Percentiles rank a stretch among this genome's conserved stretches.
Conservation (phyloP, 2,329 filamentous ascomycete genomes). For the Calonectria pauciramosa region DNA sequence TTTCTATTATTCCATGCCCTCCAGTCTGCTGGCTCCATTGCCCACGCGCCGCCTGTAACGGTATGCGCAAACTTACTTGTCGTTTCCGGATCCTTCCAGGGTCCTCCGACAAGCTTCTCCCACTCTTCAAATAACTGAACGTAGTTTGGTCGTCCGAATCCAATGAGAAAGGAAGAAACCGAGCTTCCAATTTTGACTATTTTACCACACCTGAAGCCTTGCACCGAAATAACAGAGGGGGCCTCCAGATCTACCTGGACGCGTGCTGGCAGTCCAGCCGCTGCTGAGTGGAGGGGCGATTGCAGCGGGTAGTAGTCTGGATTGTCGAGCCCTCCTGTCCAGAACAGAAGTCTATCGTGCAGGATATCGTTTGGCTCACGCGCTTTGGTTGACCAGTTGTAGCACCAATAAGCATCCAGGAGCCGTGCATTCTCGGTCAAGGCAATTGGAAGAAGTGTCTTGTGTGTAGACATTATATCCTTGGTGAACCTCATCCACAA, state of each 20-base stretch:
- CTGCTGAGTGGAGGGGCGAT: constrained; percentile 10
- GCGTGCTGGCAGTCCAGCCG: constrained; percentile 18
- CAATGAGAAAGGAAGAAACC: constrained; percentile 4
- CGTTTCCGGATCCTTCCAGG: constrained; percentile 19
- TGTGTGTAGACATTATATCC: constrained; percentile 23
- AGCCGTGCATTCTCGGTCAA: constrained; percentile 13
- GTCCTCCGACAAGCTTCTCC: constrained; percentile 22
- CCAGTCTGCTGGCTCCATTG: constrained; percentile 16
- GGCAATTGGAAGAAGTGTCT: constrained; percentile 21
- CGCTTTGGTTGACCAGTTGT: constrained; percentile 14
- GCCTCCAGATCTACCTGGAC: constrained; percentile 8
- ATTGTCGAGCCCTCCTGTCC: constrained; percentile 27
- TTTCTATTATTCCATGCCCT: constrained; percentile 25
- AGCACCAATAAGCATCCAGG: constrained; percentile 16
- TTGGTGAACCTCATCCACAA: constrained; percentile 25
- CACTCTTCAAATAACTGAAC: constrained; percentile 23
- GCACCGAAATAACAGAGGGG: constrained; percentile 19
- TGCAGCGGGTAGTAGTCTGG: constrained; percentile 24
- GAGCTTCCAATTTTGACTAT: constrained; percentile 9
- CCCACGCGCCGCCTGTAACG: constrained; percentile 24
- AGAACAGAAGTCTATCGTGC: constrained; percentile 17
- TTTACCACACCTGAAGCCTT: constrained; percentile 17
- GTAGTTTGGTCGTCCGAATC: constrained; percentile 27
- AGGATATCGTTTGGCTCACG: constrained; percentile 14
- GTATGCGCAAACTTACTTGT: constrained; percentile 13